Evolutionary conservation across 805 yeast genomes (phyloP), one percentile per base, ranked within the genome.

Genomic region (Ascoidea asiatica): DNA sequence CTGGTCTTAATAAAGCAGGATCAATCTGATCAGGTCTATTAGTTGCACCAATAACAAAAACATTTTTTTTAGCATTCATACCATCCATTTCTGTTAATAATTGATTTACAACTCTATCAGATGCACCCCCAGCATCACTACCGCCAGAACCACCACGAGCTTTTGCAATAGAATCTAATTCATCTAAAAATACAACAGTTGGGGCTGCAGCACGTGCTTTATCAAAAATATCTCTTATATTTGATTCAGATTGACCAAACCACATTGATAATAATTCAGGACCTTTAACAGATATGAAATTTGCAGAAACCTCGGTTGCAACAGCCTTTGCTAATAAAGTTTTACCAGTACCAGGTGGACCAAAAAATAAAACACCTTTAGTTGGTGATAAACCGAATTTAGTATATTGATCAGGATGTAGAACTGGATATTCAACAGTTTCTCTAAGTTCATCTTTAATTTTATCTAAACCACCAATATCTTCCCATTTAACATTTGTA

Each of bases 281-380:
- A 55, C 97, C 97, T 69, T 88, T 88, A 44, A 90, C 97, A 42
- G 95, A 84, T 54, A 92, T 92, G 69, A 92, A 92, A 66, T 92
- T 92, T 35, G 98, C 99, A 50, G 96, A 85, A 37, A 92, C 97
- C 65, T 92, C 98, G 42, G 97, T 92, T 42, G 99, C 99, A 55
- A 92, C 97, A 45, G 99, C 99, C 69, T 92, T 92, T 41, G 98
- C 98, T 58, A 92, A 74, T 60, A 92, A 70, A 4, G 99, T 92
- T 71, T 92, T 92, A 88, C 98, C 98, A 49, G 97, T 92, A 84
- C 99, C 99, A 49, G 99, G 99, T 44, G 99, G 99, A 56, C 99
- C 99, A 64, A 84, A 92, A 74, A 92, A 92, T 63, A 92, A 73
- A 53, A 92, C 98, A 71, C 99, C 99, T 69, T 90, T 89, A 38